Evolutionary conservation across 176 grass and related monocot species (phyloP), one percentile per base, ranked within the genome.

Genomic region (Phyllostachys edulis): DNA sequence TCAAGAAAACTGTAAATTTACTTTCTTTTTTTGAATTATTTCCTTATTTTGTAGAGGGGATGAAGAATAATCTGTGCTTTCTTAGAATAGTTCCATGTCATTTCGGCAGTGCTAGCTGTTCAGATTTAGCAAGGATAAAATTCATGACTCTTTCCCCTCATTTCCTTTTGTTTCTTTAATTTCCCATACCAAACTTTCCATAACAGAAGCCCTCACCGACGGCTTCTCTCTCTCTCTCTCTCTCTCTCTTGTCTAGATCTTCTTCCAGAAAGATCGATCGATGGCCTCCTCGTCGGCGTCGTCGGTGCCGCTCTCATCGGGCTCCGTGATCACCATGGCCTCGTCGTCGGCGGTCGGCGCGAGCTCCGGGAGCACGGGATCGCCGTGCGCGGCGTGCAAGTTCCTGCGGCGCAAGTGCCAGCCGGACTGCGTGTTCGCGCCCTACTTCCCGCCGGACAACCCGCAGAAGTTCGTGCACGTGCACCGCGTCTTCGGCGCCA

Each of bases 331-430:
- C 62, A 86, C 95, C 8, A 23, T 81, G 41, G 86, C 88, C 13
- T 88, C 85, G 15, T 82, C 88, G 27, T n/a, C 84, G 2, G 66
- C 82, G 3, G 73, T 45, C 4, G 85, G 85, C 21, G 60, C 88
- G 8, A 56, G 23, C 14, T 72, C 80, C 27, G 88, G 66, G 47
- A 75, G 71, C 82, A n/a, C 71, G 15, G 92, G 93, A 5, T 99
- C 96, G 27, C 96, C 96, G 27, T 99, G 96, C 78, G 96, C 96
- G 7, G 96, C 93, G 37, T 99, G 93, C 91, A 99, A 99, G 84
- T 96, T 96, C 71, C 93, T 99, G 9, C 90, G 96, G 18, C 96
- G 96, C 52, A 99, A 96, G 91, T 99, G 96, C 84, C 96, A 99
- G 73, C 96, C 93, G 9, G 93, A 99, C 85, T 99, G 96, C 77